phyloP scores from a whole-genome alignment of 495 filamentous ascomycete genomes.

The Penicillium mononematosum region DNA sequence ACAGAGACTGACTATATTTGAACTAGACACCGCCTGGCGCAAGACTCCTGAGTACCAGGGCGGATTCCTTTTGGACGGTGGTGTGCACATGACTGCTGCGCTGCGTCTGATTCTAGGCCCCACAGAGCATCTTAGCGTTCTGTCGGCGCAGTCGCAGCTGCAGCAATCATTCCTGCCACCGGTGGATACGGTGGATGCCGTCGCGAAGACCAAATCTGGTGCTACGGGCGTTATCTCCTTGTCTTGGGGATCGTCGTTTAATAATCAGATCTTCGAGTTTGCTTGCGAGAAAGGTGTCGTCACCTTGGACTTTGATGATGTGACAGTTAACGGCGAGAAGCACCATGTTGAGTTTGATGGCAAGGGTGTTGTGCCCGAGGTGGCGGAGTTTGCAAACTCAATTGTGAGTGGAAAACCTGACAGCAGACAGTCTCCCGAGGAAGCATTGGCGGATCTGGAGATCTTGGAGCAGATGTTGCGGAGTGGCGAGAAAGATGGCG shows the following conservation, averaged over 20 bases:
- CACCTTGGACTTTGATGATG: conserved; percentile 52
- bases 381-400: conserved; percentile 62
- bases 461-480: conserved; percentile 63
- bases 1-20: conserved; percentile 10
- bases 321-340: conserved; percentile 51
- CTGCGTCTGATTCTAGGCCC: conserved; percentile 58
- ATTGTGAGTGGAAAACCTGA: conserved; percentile 45
- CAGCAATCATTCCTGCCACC: conserved; percentile 65
- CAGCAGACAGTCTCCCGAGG: conserved; percentile 57
- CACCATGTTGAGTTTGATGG: conserved; percentile 56
- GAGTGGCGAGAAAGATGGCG: conserved; percentile 59
- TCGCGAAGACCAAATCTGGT: conserved; percentile 58
- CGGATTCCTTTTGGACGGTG: conserved; percentile 76
- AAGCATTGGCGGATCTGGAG: conserved; percentile 69
- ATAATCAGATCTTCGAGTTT: conserved; percentile 51
- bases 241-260: conserved; percentile 66
- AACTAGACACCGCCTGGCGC: conserved; percentile 66
- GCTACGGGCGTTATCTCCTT: conserved; percentile 60
- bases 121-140: conserved; percentile 39
- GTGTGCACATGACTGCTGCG: conserved; percentile 69
- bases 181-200: conserved; percentile 71
- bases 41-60: conserved; percentile 70
- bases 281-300: conserved; percentile 53
- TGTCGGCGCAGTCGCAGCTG: conserved; percentile 60
- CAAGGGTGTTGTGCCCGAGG: conserved; percentile 62